Evolutionary conservation across 1,284 basidiomycete species (phyloP).

Genomic region (Lentinus polychrous): DNA sequence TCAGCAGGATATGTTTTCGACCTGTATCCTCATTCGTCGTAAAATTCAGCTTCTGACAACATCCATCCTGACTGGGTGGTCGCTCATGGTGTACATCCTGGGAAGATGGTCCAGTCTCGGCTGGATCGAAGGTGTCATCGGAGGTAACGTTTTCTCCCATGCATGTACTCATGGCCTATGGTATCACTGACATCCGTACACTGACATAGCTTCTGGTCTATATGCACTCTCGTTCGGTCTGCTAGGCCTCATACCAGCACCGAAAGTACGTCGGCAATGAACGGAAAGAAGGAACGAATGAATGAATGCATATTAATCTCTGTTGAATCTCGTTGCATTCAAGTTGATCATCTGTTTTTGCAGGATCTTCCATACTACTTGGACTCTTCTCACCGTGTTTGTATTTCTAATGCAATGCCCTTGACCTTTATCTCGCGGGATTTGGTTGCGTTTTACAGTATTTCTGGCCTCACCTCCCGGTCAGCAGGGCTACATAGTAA

Average conservation of each 20-base stretch:
- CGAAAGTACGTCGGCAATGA: constrained; percentile 26
- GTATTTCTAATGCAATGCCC: too few species aligned
- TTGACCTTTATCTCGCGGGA: too few species aligned
- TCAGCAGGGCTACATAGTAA: too few species aligned
- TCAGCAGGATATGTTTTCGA: neutral
- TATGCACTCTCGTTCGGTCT: constrained; percentile 65
- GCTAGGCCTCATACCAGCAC: constrained; percentile 61
- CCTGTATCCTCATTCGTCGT: neutral
- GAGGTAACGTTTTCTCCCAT: constrained; percentile 37
- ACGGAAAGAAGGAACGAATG: too few species aligned
- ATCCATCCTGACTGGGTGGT: constrained; percentile 65
- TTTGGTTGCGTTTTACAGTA: too few species aligned
- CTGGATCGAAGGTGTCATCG: constrained; percentile 53
- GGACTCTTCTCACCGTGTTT: too few species aligned
- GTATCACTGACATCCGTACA: constrained; percentile 1
- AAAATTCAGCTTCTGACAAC: constrained; percentile 41
- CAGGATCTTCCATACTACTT: too few species aligned
- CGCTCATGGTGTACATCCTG: constrained; percentile 51
- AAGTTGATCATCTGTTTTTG: too few species aligned
- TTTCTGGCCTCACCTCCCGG: too few species aligned
- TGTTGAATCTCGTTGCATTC: too few species aligned
- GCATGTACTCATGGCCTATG: neutral
- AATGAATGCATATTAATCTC: too few species aligned
- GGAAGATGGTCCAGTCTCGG: constrained; percentile 61
- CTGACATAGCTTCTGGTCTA: constrained; percentile 47